Base-by-base conservation (phyloP, 495 filamentous ascomycete genomes). In the Hypoxylon cercidicola region DNA sequence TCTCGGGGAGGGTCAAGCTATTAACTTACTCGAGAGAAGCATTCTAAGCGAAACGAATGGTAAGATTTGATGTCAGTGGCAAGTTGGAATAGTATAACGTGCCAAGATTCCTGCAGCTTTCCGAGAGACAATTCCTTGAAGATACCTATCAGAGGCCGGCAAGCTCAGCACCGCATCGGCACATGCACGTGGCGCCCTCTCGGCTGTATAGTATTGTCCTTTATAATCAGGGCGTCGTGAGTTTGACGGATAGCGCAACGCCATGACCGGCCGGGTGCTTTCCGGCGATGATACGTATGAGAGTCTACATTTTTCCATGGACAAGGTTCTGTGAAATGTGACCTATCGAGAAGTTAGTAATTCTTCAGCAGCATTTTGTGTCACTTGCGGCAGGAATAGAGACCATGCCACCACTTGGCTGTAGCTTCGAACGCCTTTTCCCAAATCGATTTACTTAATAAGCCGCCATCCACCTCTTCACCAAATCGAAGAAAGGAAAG, bases 71-170 rank as follows among this genome's bases (percentile, higher is more conserved):
- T 35, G 40, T 51, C 23, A 25, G 19, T 32, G 40, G 45, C 39
- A 53, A 8, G 34, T 23, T 53, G 15, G 20, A 48, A 51, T 15
- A 55, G 44, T 45, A 45, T 48, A 28, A 62, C 28, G 15, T 49
- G 60, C 51, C 50, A 51, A 51, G 39, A 39, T 25, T 35, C 30
- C 56, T 71, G 71, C 71, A 71, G 60, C 65, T 62, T 61, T 34
- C 71, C 62, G 71, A 52, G 52, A 62, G 53, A 57, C 53, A 67
- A 25, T n/a, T 53, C 41, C 48, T 48, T 25, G n/a, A 43, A 28
- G 21, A 60, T 66, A 19, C 55, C 55, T 64, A 69, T 66, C 35
- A 61, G 45, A 58, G 37, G 40, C 47, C 47, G 19, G 49, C 41
- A 39, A 60, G 40, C 46, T 58, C 55, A 20, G 25, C 34, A 54